Base-by-base conservation (phyloP, 208 protist genomes). In the Porcisia hertigi region DNA sequence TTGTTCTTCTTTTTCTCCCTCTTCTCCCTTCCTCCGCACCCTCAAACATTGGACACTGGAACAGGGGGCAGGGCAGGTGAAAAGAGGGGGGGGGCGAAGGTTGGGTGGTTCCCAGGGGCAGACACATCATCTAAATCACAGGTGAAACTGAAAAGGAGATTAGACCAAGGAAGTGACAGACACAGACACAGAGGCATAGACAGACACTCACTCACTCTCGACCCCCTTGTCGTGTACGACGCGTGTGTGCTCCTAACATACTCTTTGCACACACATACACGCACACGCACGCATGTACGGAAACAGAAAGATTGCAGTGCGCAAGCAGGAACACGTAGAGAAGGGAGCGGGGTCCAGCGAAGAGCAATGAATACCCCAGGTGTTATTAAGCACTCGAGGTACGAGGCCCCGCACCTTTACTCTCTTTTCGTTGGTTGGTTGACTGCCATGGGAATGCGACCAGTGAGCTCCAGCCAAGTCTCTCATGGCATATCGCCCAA, bases 201-300 rank as follows among this genome's bases (percentile, higher is more conserved):
- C 45, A 9, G 30, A 64, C 14, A 16, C n/a, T 3, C 30, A 64
- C 20, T 9, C 0, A 49, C 39, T 49, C 39, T n/a, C 16, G 7
- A 16, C 45, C 45, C 3, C 45, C 39, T 6, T 66, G 5, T 47
- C 1, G 39, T 6, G 39, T 8, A 9, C 20, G 16, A n/a, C n/a
- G 7, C 36, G 20, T 47, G 62, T 49, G 62, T 49, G 62, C 39
- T 16, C 39, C 39, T 25, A 47, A 45, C 18, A 1, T 49, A 47
- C 45, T 23, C 18, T 49, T 36, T 20, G 59, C 43, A 55, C 36
- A 16, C 54, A 57, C 9, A 67, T 63, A 49, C 71, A 55, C 63
- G 34, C 77, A 39, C 62, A 62, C 63, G 45, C 59, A 71, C 52
- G 67, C 60, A 57, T 39, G 41, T 12, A 73, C 18, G 53, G 1